Conservation (phyloP, 192 early-diverging fungal species). For the Podochytrium sp. region DNA sequence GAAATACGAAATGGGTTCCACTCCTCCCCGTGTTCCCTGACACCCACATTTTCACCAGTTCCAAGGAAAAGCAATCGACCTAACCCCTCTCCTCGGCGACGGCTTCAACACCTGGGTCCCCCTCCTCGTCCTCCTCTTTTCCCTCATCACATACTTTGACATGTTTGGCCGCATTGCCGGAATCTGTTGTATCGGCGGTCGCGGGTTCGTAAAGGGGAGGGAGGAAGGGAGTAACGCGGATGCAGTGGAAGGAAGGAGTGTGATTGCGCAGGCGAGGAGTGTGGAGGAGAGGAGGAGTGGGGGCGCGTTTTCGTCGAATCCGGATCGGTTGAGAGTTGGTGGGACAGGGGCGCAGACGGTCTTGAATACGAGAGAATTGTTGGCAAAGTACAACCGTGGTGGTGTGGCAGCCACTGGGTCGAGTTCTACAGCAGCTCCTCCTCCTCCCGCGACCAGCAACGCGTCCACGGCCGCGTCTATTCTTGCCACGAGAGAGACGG, state of each 20-base stretch:
- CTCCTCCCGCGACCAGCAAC: background rate
- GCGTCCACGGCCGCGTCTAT: background rate
- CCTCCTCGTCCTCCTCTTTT: constrained; percentile 80
- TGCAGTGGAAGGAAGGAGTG: constrained; percentile 48
- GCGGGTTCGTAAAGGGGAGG: constrained; percentile 38
- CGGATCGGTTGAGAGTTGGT: constrained; percentile 3
- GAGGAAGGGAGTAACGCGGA: constrained; percentile 27
- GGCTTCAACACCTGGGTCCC: constrained; percentile 88
- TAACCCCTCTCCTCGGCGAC: constrained; percentile 89
- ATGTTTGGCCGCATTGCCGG: constrained; percentile 81
- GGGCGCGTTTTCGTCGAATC: background rate
- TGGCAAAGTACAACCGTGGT: constrained; percentile 36
- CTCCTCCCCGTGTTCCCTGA: background rate
- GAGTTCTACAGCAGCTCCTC: background rate
- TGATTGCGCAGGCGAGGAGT: constrained; percentile 47
- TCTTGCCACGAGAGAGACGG: background rate
- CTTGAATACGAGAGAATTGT: constrained; percentile 35
- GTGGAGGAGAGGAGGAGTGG: constrained; percentile 1
- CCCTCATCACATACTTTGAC: constrained; percentile 76
- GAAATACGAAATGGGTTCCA: background rate
- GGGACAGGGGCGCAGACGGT: background rate
- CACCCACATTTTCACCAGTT: too few relatives aligned
- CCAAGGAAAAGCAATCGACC: constrained; percentile 68
- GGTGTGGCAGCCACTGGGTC: background rate
- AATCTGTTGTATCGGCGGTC: constrained; percentile 54